These are phyloP conservation scores for Xylaria nigripes DNA, from an alignment of 495 filamentous ascomycete genomes.

Conservation along the genomic window DNA sequence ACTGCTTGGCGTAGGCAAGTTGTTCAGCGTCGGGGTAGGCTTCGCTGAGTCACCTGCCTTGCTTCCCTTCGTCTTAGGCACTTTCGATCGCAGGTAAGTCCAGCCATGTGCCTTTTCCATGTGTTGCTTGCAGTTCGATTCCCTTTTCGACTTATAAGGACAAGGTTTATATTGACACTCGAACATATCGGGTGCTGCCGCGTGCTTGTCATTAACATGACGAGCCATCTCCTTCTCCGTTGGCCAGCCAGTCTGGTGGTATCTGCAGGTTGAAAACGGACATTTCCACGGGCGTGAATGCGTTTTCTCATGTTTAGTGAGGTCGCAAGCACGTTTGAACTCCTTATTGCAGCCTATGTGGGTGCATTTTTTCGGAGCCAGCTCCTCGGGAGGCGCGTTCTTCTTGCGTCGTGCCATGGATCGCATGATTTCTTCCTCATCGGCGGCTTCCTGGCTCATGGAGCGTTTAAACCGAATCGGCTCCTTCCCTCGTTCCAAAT, in stretches of 20 bases:
- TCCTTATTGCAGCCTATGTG: slow-evolving; percentile 70
- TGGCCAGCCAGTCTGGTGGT: slow-evolving; percentile 79
- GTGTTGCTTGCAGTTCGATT: slow-evolving; percentile 98
- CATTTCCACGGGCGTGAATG: slow-evolving; percentile 96
- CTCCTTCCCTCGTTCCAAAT: slow-evolving; percentile 37
- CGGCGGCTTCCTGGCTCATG: slow-evolving; percentile 48
- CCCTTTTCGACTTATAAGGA: slow-evolving; percentile 87
- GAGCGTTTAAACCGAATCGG: slow-evolving; percentile 52
- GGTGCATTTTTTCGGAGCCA: slow-evolving; percentile 61
- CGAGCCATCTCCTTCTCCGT: slow-evolving; percentile 96
- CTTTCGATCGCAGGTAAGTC: slow-evolving; percentile 81
- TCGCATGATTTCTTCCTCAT: slow-evolving; percentile 68
- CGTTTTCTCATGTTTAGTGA: slow-evolving; percentile 96
- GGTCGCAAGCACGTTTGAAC: slow-evolving; percentile 86
- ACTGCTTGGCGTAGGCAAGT: slow-evolving; percentile 42
- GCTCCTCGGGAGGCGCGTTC: slow-evolving; percentile 61
- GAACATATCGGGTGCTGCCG: slow-evolving; percentile 62
- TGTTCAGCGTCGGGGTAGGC: slow-evolving; percentile 47
- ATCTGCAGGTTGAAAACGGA: slow-evolving; percentile 70
- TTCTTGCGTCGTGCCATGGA: slow-evolving; percentile 91
- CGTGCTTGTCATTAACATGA: slow-evolving; percentile 93
- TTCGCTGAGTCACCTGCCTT: slow-evolving; percentile 39
- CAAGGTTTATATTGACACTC: slow-evolving; percentile 79
- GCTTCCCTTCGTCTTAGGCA: slow-evolving; percentile 45
- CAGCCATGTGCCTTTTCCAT: slow-evolving; percentile 98